These are phyloP conservation scores for Schizosaccharomyces versatilis DNA, from an alignment of 1,139 yeast species.

Conservation along the genomic window DNA sequence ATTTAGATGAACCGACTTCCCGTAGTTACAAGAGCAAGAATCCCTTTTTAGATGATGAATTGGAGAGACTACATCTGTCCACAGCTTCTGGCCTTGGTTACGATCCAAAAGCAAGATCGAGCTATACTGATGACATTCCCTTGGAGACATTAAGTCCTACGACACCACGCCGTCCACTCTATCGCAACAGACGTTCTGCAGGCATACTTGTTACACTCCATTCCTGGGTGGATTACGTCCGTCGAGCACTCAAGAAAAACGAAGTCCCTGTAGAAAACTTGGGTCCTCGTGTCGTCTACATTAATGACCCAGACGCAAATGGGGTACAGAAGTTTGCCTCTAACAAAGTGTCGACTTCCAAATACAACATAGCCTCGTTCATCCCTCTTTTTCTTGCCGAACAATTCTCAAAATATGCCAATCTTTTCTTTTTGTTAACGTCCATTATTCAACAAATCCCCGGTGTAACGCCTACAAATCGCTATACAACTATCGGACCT, in stretches of 20 bases:
- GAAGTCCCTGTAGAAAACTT: constrained; percentile 18
- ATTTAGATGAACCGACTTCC: background rate
- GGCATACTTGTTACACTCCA: too few relatives aligned
- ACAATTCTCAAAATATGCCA: constrained; percentile 93
- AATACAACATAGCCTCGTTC: constrained; percentile 82
- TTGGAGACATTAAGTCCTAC: background rate
- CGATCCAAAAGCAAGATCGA: background rate
- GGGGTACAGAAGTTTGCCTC: constrained; percentile 38
- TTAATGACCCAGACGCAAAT: constrained; percentile 41
- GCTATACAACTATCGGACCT: constrained; percentile 89
- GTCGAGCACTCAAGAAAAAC: constrained; percentile 14
- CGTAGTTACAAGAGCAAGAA: background rate
- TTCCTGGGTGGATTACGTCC: background rate
- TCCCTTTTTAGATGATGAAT: background rate
- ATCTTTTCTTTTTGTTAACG: constrained; percentile 78
- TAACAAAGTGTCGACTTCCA: constrained; percentile 89
- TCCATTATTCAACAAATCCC: constrained; percentile 94
- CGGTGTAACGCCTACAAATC: constrained; percentile 81
- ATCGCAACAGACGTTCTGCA: background rate
- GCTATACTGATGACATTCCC: background rate
- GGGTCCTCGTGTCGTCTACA: constrained; percentile 47
- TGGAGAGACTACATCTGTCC: background rate
- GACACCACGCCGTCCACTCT: background rate
- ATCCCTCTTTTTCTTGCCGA: constrained; percentile 85
- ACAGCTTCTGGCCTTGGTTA: background rate